Percentiles rank a stretch among this genome's conserved stretches.
These are phyloP conservation scores for Verbena officinalis DNA, from an alignment of 257 asterid species.

Conservation along the genomic window DNA sequence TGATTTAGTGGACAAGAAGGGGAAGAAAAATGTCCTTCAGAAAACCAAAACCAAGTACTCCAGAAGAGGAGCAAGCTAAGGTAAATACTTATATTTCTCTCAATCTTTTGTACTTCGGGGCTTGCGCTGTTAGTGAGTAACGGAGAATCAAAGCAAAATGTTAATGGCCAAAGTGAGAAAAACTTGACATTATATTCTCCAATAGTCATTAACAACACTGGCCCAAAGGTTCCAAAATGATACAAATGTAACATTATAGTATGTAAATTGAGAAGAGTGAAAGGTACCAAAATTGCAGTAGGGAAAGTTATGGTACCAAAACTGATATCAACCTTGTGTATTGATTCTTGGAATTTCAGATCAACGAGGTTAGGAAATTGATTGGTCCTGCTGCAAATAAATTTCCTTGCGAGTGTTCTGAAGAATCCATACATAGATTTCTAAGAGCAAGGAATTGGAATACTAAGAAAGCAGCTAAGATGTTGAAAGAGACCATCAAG, in stretches of 20 bases:
- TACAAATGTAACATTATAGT: too few species aligned
- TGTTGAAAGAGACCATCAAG: constrained; percentile 61
- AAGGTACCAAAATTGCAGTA: too few species aligned
- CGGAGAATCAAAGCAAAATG: too few species aligned
- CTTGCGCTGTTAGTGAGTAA: neutral
- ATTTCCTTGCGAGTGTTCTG: constrained; percentile 46
- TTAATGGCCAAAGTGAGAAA: too few species aligned
- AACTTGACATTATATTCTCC: too few species aligned
- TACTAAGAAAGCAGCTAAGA: constrained; percentile 51
- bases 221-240: too few species aligned
- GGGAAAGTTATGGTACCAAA: too few species aligned
- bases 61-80: constrained; percentile 53
- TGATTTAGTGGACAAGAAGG: constrained; percentile 16
- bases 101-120: neutral
- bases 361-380: constrained; percentile 44
- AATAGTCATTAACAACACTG: too few species aligned
- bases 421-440: constrained; percentile 53
- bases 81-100: constrained; percentile 16
- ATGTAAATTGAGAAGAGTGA: too few species aligned
- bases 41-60: constrained; percentile 28
- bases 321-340: too few species aligned
- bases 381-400: constrained; percentile 47
- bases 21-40: constrained; percentile 43
- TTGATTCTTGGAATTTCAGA: constrained; percentile 36
- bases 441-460: constrained; percentile 67